Conservation (phyloP, 2,329 filamentous ascomycete genomes). For the Penicillium rolfsii region DNA sequence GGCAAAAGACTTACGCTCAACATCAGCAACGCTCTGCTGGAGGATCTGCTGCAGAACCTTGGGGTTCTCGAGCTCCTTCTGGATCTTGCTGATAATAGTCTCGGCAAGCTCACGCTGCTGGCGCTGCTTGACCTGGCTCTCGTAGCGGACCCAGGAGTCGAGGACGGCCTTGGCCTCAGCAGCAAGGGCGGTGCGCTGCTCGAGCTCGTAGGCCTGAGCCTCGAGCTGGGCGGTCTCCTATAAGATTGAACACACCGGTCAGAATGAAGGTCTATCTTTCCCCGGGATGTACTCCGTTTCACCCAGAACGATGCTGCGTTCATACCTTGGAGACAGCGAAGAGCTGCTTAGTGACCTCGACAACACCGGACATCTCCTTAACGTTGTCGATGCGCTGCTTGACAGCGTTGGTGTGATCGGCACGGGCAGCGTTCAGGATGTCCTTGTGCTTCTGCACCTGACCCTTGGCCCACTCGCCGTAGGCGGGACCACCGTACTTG, state of each 20-base stretch:
- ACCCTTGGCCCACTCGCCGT: slow-evolving; percentile 86
- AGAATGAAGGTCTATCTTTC: neutral
- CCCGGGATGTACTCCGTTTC: slow-evolving; percentile 5
- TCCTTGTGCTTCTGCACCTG: slow-evolving; percentile 92
- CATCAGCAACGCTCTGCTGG: slow-evolving; percentile 91
- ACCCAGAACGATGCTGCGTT: neutral
- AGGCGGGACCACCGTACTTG: slow-evolving; percentile 90
- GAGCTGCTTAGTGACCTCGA: slow-evolving; percentile 94
- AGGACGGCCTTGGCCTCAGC: slow-evolving; percentile 92
- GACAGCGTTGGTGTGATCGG: slow-evolving; percentile 93
- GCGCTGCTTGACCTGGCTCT: slow-evolving; percentile 97
- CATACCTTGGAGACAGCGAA: slow-evolving; percentile 97
- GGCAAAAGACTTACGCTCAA: slow-evolving; percentile 74
- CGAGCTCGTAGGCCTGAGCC: slow-evolving; percentile 92
- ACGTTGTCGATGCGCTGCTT: slow-evolving; percentile 93
- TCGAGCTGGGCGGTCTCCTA: slow-evolving; percentile 97
- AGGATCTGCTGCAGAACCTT: slow-evolving; percentile 97
- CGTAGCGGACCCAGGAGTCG: slow-evolving; percentile 98
- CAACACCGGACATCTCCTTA: slow-evolving; percentile 89
- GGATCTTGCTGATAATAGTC: slow-evolving; percentile 92
- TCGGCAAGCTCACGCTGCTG: slow-evolving; percentile 96
- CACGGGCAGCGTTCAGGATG: slow-evolving; percentile 91
- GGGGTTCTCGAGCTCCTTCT: slow-evolving; percentile 98
- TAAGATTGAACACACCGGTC: slow-evolving; percentile 14
- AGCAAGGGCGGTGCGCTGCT: slow-evolving; percentile 92